phyloP scores from a whole-genome alignment of 345 rosid genomes.

The Nasturtium officinale region DNA sequence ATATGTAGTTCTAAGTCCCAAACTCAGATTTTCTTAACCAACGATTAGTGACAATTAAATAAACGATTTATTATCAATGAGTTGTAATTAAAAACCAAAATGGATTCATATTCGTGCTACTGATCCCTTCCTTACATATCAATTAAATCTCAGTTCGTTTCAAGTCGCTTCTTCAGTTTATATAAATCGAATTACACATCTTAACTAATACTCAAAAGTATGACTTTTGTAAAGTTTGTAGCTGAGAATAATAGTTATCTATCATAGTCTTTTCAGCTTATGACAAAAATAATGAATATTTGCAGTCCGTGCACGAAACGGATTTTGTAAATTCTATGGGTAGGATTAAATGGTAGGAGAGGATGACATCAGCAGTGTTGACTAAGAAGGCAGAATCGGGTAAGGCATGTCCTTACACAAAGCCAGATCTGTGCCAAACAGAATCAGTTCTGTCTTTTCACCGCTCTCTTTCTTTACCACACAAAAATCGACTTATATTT shows the following conservation, averaged over 20 bases:
- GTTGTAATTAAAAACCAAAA: background rate
- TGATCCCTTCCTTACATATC: background rate
- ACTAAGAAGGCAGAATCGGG: conserved; percentile 37
- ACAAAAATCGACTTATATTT: background rate
- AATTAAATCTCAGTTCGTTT: background rate
- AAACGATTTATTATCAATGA: background rate
- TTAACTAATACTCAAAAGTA: background rate
- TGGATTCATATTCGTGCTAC: background rate
- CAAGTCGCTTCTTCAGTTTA: background rate
- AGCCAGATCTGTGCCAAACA: conserved; percentile 42
- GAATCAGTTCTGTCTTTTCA: conserved; percentile 43
- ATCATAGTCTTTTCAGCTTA: background rate
- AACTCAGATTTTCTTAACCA: background rate
- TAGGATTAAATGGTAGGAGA: conserved; percentile 8
- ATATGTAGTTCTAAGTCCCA: background rate
- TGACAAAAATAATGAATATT: background rate
- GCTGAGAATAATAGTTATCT: background rate
- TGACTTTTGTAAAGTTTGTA: background rate
- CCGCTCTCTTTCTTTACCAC: background rate
- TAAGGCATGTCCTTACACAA: conserved; percentile 32
- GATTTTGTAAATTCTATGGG: conserved; percentile 1
- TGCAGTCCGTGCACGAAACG: background rate
- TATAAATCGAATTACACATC: background rate
- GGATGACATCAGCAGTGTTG: conserved; percentile 40
- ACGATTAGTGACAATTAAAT: background rate